phyloP scores from a whole-genome alignment of 106 monocot genomes.

The Gastrodia elata region DNA sequence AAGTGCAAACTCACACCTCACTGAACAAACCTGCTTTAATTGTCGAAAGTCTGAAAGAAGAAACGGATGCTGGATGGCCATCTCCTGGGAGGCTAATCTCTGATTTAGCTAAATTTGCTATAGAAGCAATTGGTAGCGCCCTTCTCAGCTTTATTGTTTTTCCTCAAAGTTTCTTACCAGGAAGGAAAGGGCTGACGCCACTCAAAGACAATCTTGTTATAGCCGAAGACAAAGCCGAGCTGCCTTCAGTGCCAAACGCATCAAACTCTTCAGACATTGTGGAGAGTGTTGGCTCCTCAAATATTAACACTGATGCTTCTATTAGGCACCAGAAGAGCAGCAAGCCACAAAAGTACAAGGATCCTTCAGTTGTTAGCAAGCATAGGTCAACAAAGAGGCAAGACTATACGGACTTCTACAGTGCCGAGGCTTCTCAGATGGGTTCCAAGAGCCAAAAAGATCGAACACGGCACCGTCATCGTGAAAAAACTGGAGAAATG shows the following conservation, averaged over 20 bases:
- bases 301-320: slow-evolving; percentile 20
- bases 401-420: slow-evolving; percentile 79
- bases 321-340: slow-evolving; percentile 52
- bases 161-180: slow-evolving; percentile 24
- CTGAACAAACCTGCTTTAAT: slow-evolving; percentile 29
- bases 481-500: slow-evolving; percentile 56
- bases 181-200: slow-evolving; percentile 41
- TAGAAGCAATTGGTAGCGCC: slow-evolving; percentile 37
- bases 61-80: slow-evolving; percentile 72
- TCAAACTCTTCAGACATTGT: slow-evolving; percentile 25
- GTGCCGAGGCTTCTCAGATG: slow-evolving; percentile 35
- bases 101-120: slow-evolving; percentile 36
- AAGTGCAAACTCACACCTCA: slow-evolving; percentile 13
- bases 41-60: slow-evolving; percentile 68
- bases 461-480: slow-evolving; percentile 48
- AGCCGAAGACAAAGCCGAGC: slow-evolving; percentile 57
- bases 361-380: slow-evolving; percentile 46
- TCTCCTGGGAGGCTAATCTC: slow-evolving; percentile 36
- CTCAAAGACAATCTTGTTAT: slow-evolving; percentile 68
- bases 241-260: slow-evolving; percentile 39
- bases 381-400: slow-evolving; percentile 77
- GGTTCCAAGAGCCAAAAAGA: slow-evolving; percentile 67
- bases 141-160: slow-evolving; percentile 43
- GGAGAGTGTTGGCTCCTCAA: slow-evolving; percentile 29
- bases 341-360: slow-evolving; percentile 59